Evolutionary conservation across 1,284 basidiomycete species (phyloP).

Genomic region (Apiotrichum mycotoxinovorans): DNA sequence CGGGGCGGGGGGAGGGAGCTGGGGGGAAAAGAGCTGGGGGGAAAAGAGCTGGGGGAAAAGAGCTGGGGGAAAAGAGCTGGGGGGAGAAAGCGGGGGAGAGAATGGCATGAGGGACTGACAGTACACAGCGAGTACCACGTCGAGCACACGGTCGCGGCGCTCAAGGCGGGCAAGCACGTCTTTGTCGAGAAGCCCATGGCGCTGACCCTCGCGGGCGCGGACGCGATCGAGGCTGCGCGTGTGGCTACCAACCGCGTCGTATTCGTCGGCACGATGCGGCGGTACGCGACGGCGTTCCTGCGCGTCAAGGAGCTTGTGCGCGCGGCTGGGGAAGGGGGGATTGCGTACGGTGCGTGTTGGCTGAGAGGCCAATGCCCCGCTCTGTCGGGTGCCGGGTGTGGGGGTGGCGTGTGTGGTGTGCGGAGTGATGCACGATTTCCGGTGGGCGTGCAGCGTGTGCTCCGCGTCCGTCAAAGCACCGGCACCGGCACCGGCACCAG

Average conservation of each 20-base stretch:
- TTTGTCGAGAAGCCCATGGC: conserved; percentile 46
- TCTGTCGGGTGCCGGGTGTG: no score
- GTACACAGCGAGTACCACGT: conserved; percentile 17
- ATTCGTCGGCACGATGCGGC: conserved; percentile 50
- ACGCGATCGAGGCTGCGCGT: conserved; percentile 26
- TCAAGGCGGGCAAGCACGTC: conserved; percentile 31
- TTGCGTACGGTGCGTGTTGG: conserved; percentile 15
- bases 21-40: neutral
- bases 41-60: neutral
- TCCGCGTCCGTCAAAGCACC: no score
- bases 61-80: no score
- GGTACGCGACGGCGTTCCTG: conserved; percentile 48
- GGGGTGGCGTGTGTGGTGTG: no score
- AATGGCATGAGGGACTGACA: neutral
- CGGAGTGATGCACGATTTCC: no score
- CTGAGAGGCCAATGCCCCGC: no score
- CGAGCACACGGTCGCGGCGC: conserved; percentile 17
- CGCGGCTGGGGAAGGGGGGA: neutral
- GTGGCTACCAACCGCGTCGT: conserved; percentile 21
- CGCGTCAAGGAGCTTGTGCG: conserved; percentile 40
- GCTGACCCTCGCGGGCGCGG: conserved; percentile 25
- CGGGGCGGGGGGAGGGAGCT: neutral
- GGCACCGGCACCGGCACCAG: no score
- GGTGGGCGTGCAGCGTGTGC: no score
- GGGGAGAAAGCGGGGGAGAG: no score